Evolutionary conservation across 1,284 basidiomycete species (phyloP), one percentile per base, ranked within the genome.

Genomic region (Schizopora paradoxa): DNA sequence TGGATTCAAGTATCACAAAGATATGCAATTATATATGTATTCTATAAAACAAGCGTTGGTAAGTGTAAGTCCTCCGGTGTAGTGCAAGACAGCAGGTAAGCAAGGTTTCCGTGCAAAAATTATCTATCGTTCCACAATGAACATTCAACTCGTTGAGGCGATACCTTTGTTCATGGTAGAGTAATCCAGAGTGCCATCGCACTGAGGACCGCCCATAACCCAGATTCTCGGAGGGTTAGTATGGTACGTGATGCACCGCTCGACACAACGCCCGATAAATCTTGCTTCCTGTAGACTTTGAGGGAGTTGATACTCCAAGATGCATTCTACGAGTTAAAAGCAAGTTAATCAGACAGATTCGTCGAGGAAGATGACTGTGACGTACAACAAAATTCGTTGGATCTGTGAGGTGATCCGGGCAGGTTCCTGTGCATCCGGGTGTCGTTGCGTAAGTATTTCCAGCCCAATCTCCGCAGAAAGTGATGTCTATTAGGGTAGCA

Each of bases 401-500:
- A 56, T 87, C 72, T 68, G 72, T 76, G 28, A 90, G 61, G 46
- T 70, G 69, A 16, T 76, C 70, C 10, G 70, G 58, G 56, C 87
- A 90, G 33, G 82, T 81, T 31, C 86, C 87, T 5, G 84, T 81
- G 57, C 86, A 90, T 16, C 75, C 74, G 6, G 49, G 49, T 1
- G 82, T 79, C 4, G 79, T 81, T 6, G 73, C 70, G 57, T 86
- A 89, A 2, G 79, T 79, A 58, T 85, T 82, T 32, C 86, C 86
- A 4, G 86, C 87, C 86, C 86, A 88, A 61, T 86, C 85, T 53
- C 86, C 85, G 55, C 86, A 89, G 56, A 88, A 86, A 7, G 86
- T 89, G 51, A 89, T 88, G 60, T 89, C 86, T 86, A 35, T 19
- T 4, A 42, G 23, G 29, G 28, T 31, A n/a, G 10, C 8, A 26